phyloP scores from a whole-genome alignment of 768 basidiomycete genomes.

The Paxillus involutus region DNA sequence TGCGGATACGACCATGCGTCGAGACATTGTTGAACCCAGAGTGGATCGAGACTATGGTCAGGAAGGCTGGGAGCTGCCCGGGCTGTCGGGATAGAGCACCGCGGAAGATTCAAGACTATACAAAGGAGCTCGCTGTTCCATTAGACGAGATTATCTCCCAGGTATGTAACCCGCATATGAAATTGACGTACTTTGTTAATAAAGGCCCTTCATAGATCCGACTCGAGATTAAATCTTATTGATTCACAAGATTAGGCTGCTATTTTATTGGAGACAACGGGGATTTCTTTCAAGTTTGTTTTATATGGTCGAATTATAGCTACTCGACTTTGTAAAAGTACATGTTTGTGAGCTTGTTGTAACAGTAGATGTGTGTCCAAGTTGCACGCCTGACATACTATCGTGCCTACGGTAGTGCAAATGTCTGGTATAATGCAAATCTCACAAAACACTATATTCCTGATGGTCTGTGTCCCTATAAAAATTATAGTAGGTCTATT shows the following conservation, averaged over 20 bases:
- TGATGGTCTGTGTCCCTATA: too few species aligned
- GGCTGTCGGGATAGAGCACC: constrained; percentile 30
- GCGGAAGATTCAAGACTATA: constrained; percentile 29
- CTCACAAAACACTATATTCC: too few species aligned
- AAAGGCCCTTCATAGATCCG: constrained; percentile 16
- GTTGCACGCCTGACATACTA: too few species aligned
- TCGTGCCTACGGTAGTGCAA: too few species aligned
- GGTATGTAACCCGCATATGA: constrained; percentile 13
- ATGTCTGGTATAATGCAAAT: too few species aligned
- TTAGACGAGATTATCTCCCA: constrained; percentile 29
- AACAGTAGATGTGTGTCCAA: not conserved
- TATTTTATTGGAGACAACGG: not conserved
- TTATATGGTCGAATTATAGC: constrained; percentile 4
- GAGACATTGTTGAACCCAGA: constrained; percentile 29
- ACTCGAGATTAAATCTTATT: constrained; percentile 30
- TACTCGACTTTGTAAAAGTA: not conserved
- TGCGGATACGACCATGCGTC: constrained; percentile 32
- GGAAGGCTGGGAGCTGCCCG: constrained; percentile 30
- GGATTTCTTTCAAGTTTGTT: not conserved
- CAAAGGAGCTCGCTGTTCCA: constrained; percentile 26
- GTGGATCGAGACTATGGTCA: constrained; percentile 31
- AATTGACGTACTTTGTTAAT: not conserved
- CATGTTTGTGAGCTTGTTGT: not conserved
- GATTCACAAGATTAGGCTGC: constrained; percentile 3
- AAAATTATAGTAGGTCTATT: too few species aligned